These are phyloP conservation scores for Naganishia vaughanmartiniae DNA, from an alignment of 768 basidiomycete species.

Conservation along the genomic window DNA sequence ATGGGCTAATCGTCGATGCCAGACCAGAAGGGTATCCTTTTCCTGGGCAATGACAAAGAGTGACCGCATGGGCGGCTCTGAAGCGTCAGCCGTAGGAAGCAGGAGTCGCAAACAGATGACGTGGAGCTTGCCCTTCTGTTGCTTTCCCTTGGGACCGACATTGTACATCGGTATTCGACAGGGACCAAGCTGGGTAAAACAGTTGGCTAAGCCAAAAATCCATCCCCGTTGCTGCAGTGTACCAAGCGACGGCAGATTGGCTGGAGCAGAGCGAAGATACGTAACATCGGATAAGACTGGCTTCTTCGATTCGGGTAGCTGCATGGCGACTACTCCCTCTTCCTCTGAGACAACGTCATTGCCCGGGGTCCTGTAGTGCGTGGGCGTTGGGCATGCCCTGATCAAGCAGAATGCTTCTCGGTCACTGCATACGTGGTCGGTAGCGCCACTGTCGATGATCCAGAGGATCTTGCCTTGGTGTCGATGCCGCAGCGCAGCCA, in stretches of 20 bases:
- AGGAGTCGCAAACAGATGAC: constrained; percentile 13
- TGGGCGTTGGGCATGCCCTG: background rate
- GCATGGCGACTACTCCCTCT: constrained; percentile 2
- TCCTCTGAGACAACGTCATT: background rate
- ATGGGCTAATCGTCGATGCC: constrained; percentile 30
- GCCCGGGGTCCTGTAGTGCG: constrained; percentile 7
- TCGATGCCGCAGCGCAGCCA: background rate
- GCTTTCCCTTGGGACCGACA: constrained; percentile 17
- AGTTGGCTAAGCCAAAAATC: constrained; percentile 3
- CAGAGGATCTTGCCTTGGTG: constrained; percentile 9
- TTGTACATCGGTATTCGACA: background rate
- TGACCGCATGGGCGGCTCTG: background rate
- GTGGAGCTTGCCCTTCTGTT: constrained; percentile 8
- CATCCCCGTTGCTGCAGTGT: constrained; percentile 17
- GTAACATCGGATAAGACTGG: constrained; percentile 11
- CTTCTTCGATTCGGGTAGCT: background rate
- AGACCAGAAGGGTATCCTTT: background rate
- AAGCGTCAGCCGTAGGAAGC: background rate
- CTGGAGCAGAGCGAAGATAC: constrained; percentile 5
- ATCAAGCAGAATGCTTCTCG: background rate
- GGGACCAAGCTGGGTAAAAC: background rate
- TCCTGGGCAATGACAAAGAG: background rate
- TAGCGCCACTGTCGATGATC: constrained; percentile 20
- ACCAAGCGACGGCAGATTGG: constrained; percentile 21
- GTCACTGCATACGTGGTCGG: constrained; percentile 27